Percentiles rank a stretch among this genome's conserved stretches.
Conservation (phyloP, 371 early-diverging fungal species). For the Apophysomyces ossiformis region DNA sequence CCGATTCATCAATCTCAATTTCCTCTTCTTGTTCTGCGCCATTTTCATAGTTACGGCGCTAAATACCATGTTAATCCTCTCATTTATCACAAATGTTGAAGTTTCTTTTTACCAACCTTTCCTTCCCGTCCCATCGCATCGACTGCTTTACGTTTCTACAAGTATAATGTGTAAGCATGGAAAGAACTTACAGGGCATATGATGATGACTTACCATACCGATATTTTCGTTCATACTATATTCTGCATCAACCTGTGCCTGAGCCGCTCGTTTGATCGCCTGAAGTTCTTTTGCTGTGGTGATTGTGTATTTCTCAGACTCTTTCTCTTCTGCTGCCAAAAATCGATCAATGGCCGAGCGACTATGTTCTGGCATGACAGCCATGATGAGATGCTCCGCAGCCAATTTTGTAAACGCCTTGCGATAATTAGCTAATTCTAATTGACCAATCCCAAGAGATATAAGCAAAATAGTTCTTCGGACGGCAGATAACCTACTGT, state of each 20-base stretch:
- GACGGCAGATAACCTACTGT: slow-evolving; percentile 29
- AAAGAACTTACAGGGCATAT: not conserved
- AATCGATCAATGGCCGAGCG: slow-evolving; percentile 64
- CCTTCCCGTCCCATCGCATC: slow-evolving; percentile 35
- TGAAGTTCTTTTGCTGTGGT: slow-evolving; percentile 72
- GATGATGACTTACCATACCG: slow-evolving; percentile 55
- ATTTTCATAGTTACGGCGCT: slow-evolving; percentile 16
- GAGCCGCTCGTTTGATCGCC: slow-evolving; percentile 54
- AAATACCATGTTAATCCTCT: not conserved
- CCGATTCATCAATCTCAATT: slow-evolving; percentile 52
- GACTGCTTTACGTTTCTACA: slow-evolving; percentile 58
- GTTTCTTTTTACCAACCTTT: slow-evolving; percentile 24
- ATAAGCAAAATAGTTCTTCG: slow-evolving; percentile 9
- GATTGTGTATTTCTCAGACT: slow-evolving; percentile 60
- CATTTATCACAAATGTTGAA: slow-evolving; percentile 6
- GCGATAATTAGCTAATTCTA: slow-evolving; percentile 42
- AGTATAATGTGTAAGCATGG: not conserved
- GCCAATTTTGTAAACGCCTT: slow-evolving; percentile 62
- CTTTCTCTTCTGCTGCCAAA: slow-evolving; percentile 67
- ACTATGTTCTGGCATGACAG: slow-evolving; percentile 67
- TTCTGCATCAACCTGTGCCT: slow-evolving; percentile 60
- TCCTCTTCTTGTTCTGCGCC: not conserved
- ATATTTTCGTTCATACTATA: slow-evolving; percentile 51
- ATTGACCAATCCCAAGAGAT: not conserved
- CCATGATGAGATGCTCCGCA: slow-evolving; percentile 61